Evolutionary conservation across 2,329 filamentous ascomycete genomes (phyloP), one percentile per base, ranked within the genome.

Genomic region (Venturia pyrina): DNA sequence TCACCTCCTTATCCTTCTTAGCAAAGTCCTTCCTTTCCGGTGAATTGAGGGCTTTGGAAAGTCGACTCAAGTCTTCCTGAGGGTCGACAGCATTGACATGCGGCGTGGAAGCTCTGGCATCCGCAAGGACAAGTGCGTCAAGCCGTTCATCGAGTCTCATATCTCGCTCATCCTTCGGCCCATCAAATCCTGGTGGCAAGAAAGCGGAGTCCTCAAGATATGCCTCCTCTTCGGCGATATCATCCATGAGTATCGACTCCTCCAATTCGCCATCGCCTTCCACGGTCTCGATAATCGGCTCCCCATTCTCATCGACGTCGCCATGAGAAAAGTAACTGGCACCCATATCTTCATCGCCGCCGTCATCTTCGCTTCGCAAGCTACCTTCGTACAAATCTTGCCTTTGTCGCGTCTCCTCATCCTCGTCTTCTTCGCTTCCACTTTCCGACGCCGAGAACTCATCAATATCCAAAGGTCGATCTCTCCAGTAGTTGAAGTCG

Each of bases 401-500:
- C 6, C 53, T 37, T 13, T 32, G 28, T 11, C 32, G 53, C 24
- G 53, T 32, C 37, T 40, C 63, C 37, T 56, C 63, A 24, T 43
- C 48, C 21, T 67, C 67, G 65, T 71, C 37, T 19, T 67, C n/a
- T 64, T 66, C 62, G 66, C 63, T 63, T 11, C 56, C 65, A 34
- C 80, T 72, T 68, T 95, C 93, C 57, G 89, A 96, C 64, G 89
- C 89, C 0, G 90, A 92, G 71, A 98, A 98, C 65, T 96, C 90
- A 53, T 92, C 90, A 34, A 97, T 78, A 63, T 96, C 91, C 19
- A 93, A 82, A 2, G 92, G 91, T 61, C 84, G 83, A 68, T 96
- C 89, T 68, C 96, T 85, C 95, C 95, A 99, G 78, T 96, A 99
- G 66, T 87, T 93, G 77, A 99, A 99, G 75, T 99, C 95, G 0